Evolutionary conservation across 306 rosid species (phyloP), one percentile per base, ranked within the genome.

Genomic region (Cucumis melo): DNA sequence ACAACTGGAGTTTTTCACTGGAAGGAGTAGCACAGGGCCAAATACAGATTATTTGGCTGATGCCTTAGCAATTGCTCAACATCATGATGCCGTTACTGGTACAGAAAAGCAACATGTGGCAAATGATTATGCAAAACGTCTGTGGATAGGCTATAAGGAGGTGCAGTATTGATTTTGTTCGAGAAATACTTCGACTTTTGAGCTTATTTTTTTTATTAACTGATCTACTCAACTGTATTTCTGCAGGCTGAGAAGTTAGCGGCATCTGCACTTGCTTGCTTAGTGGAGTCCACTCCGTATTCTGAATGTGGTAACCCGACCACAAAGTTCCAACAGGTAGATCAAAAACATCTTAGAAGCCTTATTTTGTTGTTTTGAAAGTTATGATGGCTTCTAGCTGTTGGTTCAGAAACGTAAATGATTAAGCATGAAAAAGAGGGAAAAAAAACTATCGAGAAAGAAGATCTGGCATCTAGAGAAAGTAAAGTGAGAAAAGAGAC

Each of bases 31-130:
- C 55, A 81, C 80, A 32, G 88, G 91, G 77, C 87, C 90, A 23
- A 94, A 87, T 57, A 90, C 96, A 29, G 95, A 94, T 85, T 87
- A 88, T 61, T 85, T 94, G 87, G 97, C 90, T 23, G 97, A 94
- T 82, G 96, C 97, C 85, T 82, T 94, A 78, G 95, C 97, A 62
- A 81, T 92, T 85, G 96, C 89, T 78, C 99, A 94, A 83, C 99
- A 94, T 82, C 99, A 94, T 75, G 99, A 94, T 77, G 99, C 92
- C 13, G 91, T 94, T 76, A 39, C 88, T 53, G 99, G 99, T 78
- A 94, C 99, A 62, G 85, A 79, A 80, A 92, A 92, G 82, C 96
- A 94, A 80, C 99, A 94, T 39, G 99, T 94, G 75, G 99, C 97
- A 61, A 80, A 91, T 89, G 99, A 94, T 85, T 94, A 94, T 85